These are phyloP conservation scores for Themeda triandra DNA, from an alignment of 176 grass and related monocot species.

Conservation along the genomic window DNA sequence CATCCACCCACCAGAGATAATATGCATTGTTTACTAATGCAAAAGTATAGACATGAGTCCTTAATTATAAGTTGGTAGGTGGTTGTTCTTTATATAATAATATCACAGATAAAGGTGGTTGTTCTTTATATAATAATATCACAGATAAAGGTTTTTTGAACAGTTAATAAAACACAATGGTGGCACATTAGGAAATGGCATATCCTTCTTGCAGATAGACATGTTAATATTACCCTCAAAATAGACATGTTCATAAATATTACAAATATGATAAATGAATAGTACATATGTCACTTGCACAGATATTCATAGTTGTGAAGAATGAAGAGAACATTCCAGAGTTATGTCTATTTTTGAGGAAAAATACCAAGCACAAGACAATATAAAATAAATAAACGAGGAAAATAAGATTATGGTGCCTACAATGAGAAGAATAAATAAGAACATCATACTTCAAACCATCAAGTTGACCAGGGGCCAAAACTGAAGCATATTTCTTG, in stretches of 20 bases:
- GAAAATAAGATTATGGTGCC: conserved; percentile 2
- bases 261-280: neutral
- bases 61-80: too few species aligned
- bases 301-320: conserved; percentile 2
- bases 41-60: too few species aligned
- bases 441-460: conserved; percentile 48
- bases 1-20: too few species aligned
- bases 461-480: conserved; percentile 85
- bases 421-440: conserved; percentile 5
- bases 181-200: neutral
- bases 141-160: too few species aligned
- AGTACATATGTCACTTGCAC: neutral
- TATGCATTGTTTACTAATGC: too few species aligned
- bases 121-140: too few species aligned
- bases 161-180: conserved; percentile 5
- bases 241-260: too few species aligned
- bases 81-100: too few species aligned
- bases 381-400: neutral
- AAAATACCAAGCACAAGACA: neutral
- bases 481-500: conserved; percentile 86
- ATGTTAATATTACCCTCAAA: too few species aligned
- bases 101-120: too few species aligned
- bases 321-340: neutral
- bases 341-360: neutral
- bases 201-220: neutral